Evolutionary conservation across 139 green algal species (phyloP).

Genomic region (Picochlorum sp.): DNA sequence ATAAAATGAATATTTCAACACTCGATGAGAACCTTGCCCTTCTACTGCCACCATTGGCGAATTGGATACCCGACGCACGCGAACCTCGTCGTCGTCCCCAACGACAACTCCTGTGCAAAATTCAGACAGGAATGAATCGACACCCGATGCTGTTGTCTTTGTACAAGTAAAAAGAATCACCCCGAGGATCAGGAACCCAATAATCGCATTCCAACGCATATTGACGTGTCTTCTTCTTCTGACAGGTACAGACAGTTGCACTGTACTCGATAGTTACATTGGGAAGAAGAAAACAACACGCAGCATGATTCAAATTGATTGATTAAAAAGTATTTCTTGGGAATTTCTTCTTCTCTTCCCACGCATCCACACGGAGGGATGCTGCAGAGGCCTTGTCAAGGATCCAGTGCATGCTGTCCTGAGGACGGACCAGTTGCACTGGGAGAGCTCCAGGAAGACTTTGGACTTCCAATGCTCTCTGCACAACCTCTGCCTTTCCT

Average conservation of each 20-base stretch:
- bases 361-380: conserved; percentile 49
- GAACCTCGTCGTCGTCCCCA: too few relatives aligned
- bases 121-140: too few relatives aligned
- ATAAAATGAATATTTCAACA: neutral
- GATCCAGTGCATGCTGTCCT: conserved; percentile 42
- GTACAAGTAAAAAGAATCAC: too few relatives aligned
- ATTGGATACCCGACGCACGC: too few relatives aligned
- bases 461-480: conserved; percentile 81
- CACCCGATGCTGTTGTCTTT: too few relatives aligned
- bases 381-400: conserved; percentile 43
- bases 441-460: conserved; percentile 76
- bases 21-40: conserved; percentile 13
- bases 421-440: conserved; percentile 77
- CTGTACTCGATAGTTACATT: too few relatives aligned
- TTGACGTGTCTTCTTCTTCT: too few relatives aligned
- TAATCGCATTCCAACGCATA: too few relatives aligned
- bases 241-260: too few relatives aligned
- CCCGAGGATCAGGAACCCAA: too few relatives aligned
- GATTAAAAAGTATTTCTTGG: conserved; percentile 33
- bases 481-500: conserved; percentile 79
- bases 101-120: too few relatives aligned
- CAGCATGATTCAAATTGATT: conserved; percentile 1
- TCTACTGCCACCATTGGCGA: neutral
- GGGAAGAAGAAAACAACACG: too few relatives aligned
- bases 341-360: conserved; percentile 62